Conservation (phyloP, 2,329 filamentous ascomycete species). For the Xylaria multiplex region DNA sequence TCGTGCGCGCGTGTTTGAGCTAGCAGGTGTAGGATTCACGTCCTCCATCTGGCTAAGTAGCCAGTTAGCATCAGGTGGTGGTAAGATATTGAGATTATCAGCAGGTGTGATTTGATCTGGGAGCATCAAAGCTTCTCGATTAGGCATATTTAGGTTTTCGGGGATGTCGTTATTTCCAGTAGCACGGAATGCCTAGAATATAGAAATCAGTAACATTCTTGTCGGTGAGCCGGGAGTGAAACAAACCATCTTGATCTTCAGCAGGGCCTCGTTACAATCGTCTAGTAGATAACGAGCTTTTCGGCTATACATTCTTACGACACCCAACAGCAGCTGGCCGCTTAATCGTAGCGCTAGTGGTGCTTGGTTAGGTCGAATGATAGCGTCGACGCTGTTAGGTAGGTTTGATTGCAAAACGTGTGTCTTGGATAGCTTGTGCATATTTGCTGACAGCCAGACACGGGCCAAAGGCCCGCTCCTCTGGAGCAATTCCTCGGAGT, state of each 20-base stretch:
- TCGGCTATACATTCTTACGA: conserved; percentile 96
- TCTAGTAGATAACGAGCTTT: conserved; percentile 97
- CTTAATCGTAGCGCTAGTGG: conserved; percentile 95
- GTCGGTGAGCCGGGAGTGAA: neutral
- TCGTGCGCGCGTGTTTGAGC: conserved; percentile 64
- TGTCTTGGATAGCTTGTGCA: conserved; percentile 97
- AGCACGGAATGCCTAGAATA: conserved; percentile 83
- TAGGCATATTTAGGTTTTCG: conserved; percentile 80
- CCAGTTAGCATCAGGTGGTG: conserved; percentile 88
- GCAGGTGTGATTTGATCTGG: conserved; percentile 94
- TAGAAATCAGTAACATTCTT: conserved; percentile 48
- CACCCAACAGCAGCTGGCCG: conserved; percentile 91
- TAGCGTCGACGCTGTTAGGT: conserved; percentile 92
- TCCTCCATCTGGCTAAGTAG: conserved; percentile 80
- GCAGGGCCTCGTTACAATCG: conserved; percentile 95
- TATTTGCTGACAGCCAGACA: conserved; percentile 97
- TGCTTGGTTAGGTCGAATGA: conserved; percentile 91
- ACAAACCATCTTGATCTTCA: conserved; percentile 96
- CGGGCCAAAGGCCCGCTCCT: conserved; percentile 97
- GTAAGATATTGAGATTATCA: conserved; percentile 79
- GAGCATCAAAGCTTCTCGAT: conserved; percentile 86
- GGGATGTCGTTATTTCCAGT: conserved; percentile 95
- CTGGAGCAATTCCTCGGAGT: conserved; percentile 92
- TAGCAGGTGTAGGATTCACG: conserved; percentile 62
- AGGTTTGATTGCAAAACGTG: conserved; percentile 96